Base-by-base conservation (phyloP, 148 eudicot genomes). In the Vaccinium macrocarpon region DNA sequence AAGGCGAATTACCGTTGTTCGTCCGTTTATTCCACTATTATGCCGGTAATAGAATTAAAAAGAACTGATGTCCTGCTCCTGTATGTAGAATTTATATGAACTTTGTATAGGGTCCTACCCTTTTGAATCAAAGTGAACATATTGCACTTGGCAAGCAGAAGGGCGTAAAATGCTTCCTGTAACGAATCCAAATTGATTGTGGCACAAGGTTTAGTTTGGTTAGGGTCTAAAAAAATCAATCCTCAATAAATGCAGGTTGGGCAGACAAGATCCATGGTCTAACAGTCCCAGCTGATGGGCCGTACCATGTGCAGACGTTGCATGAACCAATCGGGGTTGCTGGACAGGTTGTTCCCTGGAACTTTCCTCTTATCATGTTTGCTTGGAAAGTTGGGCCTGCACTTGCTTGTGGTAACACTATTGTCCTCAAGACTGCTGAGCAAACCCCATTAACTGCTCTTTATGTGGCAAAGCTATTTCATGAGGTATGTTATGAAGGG, bases 11-110 rank as follows among this genome's bases (percentile, higher is more conserved):
- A 29, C 95, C 95, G 1, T 10, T 88, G 87, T 83, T 91, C 18
- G 92, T 88, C 3, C 92, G 95, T 16, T 68, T 89, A 64, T 88
- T 91, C 87, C 95, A 82, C 84, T 92, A 92, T 81, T 92, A 92
- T 84, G 95, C 95, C 57, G 95, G 95, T 92, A 86, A 86, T 51
- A 48, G 48, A 25, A 29, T 11, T 14, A 38, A 48, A 51, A 27
- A 4, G 82, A 59, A 70, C 50, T 51, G 5, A 50, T 82, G 23
- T 1, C 61, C 19, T 51, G 4, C 77, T 23, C 11, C 9, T 70
- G 27, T 18, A n/a, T 21, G n/a, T 80, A 16, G 25, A 10, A 18
- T 61, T 52, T 82, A 6, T 15, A 71, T 5, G 10, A 32, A 70
- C 19, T 55, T 55, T 23, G 19, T 70, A 35, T 71, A 32, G 35